Percentiles rank a stretch among this genome's conserved stretches.
phyloP scores from a whole-genome alignment of 2,329 filamentous ascomycete genomes.

The Cercospora zeae-maydis region DNA sequence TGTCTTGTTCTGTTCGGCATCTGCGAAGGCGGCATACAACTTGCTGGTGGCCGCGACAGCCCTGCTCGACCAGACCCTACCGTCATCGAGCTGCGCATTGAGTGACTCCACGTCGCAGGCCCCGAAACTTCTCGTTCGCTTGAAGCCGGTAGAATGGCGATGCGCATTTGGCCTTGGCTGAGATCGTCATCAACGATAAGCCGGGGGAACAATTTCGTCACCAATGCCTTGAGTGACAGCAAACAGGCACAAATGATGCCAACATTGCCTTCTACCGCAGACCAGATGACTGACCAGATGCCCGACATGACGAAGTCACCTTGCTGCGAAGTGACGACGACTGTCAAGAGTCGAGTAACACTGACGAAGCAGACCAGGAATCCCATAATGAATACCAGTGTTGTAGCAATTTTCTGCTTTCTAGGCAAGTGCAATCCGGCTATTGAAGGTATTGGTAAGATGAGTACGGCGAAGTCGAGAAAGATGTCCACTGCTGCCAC shows the following conservation, averaged over 20 bases:
- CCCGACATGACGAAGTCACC: slow-evolving; percentile 35
- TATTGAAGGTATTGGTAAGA: slow-evolving; percentile 47
- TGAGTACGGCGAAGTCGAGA: slow-evolving; percentile 44
- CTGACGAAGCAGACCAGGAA: slow-evolving; percentile 36
- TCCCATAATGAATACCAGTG: slow-evolving; percentile 45
- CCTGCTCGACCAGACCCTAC: not conserved
- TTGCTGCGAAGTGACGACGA: slow-evolving; percentile 20
- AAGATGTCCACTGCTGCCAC: slow-evolving; percentile 45
- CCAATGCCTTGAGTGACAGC: slow-evolving; percentile 43
- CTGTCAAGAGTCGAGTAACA: slow-evolving; percentile 26
- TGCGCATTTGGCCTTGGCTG: not conserved
- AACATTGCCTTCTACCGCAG: slow-evolving; percentile 43
- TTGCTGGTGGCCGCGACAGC: not conserved
- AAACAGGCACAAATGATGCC: slow-evolving; percentile 46
- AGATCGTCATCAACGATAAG: slow-evolving; percentile 27
- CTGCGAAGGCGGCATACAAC: not conserved
- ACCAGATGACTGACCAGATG: slow-evolving; percentile 42
- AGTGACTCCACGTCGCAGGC: not conserved
- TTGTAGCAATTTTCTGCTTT: slow-evolving; percentile 42
- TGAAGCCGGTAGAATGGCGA: not conserved
- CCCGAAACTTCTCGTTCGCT: not conserved
- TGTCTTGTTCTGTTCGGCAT: not conserved
- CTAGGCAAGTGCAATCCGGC: slow-evolving; percentile 40
- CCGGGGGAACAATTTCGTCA: slow-evolving; percentile 37
- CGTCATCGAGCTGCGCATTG: not conserved